A percentile compares a stretch with the other conserved stretches of the same genome.
Evolutionary conservation across 176 grass and related monocot species (phyloP).

Genomic region (Musa beccarii): DNA sequence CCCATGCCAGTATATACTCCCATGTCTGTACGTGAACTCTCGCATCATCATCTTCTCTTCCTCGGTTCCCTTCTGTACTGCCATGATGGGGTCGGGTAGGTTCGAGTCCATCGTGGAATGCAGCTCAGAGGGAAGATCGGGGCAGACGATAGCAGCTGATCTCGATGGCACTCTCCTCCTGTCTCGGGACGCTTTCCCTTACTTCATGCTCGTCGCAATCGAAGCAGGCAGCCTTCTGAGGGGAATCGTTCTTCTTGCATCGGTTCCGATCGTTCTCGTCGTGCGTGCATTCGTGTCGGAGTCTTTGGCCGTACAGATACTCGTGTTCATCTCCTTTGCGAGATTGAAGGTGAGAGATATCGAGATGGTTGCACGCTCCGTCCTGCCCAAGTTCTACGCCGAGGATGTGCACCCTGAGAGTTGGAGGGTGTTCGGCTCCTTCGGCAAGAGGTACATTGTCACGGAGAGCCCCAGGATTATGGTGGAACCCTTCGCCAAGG

Average conservation of each 20-base stretch:
- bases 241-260: constrained; percentile 56
- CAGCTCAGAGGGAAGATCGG: constrained; percentile 49
- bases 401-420: constrained; percentile 26
- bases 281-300: constrained; percentile 90
- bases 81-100: constrained; percentile 31
- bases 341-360: constrained; percentile 66
- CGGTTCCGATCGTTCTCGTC: constrained; percentile 63
- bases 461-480: not conserved
- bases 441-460: constrained; percentile 28
- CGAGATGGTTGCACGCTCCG: constrained; percentile 67
- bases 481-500: not conserved
- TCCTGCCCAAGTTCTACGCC: constrained; percentile 21
- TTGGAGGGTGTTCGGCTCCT: constrained; percentile 57
- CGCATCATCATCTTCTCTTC: no score
- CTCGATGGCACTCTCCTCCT: constrained; percentile 89
- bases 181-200: constrained; percentile 75
- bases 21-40: no score
- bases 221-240: constrained; percentile 86
- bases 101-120: constrained; percentile 78
- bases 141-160: constrained; percentile 74
- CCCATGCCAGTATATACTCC: no score
- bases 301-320: constrained; percentile 61
- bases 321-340: constrained; percentile 75
- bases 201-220: constrained; percentile 87
- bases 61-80: no score